Conservation (phyloP, 805 yeast genomes). For the Candida boidinii region DNA sequence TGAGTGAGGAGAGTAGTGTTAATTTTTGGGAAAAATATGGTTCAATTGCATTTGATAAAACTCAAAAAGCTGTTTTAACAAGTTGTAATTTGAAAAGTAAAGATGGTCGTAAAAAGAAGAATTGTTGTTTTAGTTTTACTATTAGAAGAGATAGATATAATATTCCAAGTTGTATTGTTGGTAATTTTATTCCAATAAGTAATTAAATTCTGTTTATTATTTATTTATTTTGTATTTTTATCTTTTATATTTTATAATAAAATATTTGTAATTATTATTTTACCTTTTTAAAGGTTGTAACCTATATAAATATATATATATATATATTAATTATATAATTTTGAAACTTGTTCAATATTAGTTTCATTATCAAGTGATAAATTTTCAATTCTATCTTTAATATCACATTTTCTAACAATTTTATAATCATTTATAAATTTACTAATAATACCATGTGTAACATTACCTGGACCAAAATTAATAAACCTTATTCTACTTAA, state of each 20-base stretch:
- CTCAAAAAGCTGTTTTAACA: constrained; percentile 90
- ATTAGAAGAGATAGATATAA: constrained; percentile 88
- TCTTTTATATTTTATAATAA: not conserved
- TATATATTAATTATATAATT: no score
- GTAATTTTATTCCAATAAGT: constrained; percentile 79
- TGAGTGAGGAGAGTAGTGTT: constrained; percentile 94
- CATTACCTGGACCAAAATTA: constrained; percentile 19
- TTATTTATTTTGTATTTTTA: not conserved
- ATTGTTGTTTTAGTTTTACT: constrained; percentile 92
- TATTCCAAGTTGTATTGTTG: constrained; percentile 93
- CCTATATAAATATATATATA: not conserved
- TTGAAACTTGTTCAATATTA: not conserved
- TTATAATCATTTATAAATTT: constrained; percentile 15
- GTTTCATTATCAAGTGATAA: not conserved
- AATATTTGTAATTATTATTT: not conserved
- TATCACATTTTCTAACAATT: not conserved
- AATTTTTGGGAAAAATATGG: constrained; percentile 98
- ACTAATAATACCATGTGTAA: constrained; percentile 18
- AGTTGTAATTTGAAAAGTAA: constrained; percentile 80
- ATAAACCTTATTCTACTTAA: constrained; percentile 14
- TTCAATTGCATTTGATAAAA: constrained; percentile 90
- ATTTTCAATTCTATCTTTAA: constrained; percentile 2
- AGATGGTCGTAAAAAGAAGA: constrained; percentile 70
- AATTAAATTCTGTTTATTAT: constrained; percentile 5
- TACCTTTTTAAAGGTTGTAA: no score